These are phyloP conservation scores for Aspergillus flavus DNA, from an alignment of 2,329 filamentous ascomycete genomes.

Conservation along the genomic window DNA sequence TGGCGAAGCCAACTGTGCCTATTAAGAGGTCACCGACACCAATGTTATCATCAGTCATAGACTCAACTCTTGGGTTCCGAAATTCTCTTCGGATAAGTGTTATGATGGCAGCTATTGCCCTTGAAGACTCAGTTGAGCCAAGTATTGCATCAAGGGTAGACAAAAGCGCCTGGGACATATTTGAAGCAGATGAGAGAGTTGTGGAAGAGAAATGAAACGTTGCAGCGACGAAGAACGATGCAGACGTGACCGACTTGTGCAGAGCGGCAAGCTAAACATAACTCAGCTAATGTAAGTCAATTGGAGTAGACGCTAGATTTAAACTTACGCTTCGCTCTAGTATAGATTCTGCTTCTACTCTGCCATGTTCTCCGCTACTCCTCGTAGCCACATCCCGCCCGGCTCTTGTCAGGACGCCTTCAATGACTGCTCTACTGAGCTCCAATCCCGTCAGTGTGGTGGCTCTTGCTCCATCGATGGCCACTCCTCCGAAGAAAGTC, in stretches of 20 bases:
- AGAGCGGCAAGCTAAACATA: constrained; percentile 43
- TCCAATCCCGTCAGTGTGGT: constrained; percentile 50
- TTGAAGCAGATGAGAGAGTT: constrained; percentile 45
- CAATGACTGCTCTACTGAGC: constrained; percentile 48
- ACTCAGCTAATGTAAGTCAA: constrained; percentile 10
- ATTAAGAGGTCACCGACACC: constrained; percentile 48
- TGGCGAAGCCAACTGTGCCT: constrained; percentile 48
- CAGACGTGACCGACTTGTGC: constrained; percentile 49
- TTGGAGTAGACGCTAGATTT: not conserved
- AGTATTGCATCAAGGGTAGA: constrained; percentile 51
- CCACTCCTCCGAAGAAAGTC: constrained; percentile 46
- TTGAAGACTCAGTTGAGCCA: constrained; percentile 52
- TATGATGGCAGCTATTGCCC: constrained; percentile 52
- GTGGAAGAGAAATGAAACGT: constrained; percentile 50
- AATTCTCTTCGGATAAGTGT: constrained; percentile 51
- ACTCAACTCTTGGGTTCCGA: constrained; percentile 36
- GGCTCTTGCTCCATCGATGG: constrained; percentile 47
- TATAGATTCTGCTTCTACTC: constrained; percentile 46
- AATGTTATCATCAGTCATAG: constrained; percentile 41
- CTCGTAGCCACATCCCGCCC: constrained; percentile 46
- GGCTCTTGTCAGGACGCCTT: constrained; percentile 47
- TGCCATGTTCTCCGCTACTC: constrained; percentile 52
- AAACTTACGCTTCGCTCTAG: constrained; percentile 49
- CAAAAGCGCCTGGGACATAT: constrained; percentile 47
- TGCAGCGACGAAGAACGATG: constrained; percentile 51